phyloP scores from a whole-genome alignment of 129 eudicot species.

The Helianthus tuberosus region DNA sequence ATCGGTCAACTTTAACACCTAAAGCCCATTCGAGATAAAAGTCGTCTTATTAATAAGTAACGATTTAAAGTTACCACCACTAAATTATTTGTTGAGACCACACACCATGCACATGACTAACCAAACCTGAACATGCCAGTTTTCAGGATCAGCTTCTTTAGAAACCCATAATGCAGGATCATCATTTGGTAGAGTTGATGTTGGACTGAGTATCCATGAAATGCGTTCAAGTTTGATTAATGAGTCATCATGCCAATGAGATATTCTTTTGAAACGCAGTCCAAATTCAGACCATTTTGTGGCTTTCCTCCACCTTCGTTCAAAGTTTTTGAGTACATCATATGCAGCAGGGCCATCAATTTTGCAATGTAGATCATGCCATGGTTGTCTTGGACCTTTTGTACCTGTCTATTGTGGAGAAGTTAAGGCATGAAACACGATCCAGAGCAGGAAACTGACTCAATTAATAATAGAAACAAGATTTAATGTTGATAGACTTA shows the following conservation, averaged over 20 bases:
- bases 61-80: neutral
- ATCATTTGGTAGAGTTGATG: constrained; percentile 45
- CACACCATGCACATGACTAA: neutral
- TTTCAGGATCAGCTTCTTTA: constrained; percentile 69
- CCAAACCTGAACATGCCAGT: constrained; percentile 87
- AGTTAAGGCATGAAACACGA: constrained; percentile 16
- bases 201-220: constrained; percentile 73
- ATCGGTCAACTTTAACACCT: neutral
- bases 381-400: constrained; percentile 85
- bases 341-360: constrained; percentile 93
- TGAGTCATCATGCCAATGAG: constrained; percentile 84
- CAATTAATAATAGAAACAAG: neutral
- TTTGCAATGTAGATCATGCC: constrained; percentile 91
- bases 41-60: neutral
- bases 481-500: constrained; percentile 29
- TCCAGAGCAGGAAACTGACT: constrained; percentile 4
- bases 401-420: constrained; percentile 58
- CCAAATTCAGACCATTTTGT: constrained; percentile 69
- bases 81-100: constrained; percentile 9
- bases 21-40: neutral
- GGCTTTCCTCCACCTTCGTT: constrained; percentile 87
- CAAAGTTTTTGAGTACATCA: constrained; percentile 86
- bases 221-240: constrained; percentile 69
- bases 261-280: constrained; percentile 48
- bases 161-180: constrained; percentile 62